A percentile compares a stretch with the other conserved stretches of the same genome.
Conservation (phyloP, 106 monocot genomes). For the Dactylorhiza incarnata region DNA sequence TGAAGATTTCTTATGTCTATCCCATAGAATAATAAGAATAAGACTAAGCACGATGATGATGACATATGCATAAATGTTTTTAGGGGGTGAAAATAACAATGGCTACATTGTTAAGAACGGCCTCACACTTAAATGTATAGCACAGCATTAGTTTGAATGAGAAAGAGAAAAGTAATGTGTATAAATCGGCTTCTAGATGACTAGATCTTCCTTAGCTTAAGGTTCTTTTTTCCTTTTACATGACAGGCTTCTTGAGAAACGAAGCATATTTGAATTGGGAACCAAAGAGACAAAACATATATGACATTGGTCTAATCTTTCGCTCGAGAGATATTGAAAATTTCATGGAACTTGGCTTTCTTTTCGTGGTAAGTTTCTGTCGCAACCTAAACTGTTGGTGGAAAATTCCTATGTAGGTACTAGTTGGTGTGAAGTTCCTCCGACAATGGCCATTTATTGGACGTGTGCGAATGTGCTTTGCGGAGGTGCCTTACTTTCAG, state of each 20-base stretch:
- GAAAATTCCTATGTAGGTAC: constrained; percentile 33
- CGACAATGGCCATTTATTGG: constrained; percentile 76
- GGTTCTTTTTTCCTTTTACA: background rate
- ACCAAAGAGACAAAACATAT: background rate
- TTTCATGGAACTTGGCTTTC: background rate
- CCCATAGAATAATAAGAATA: background rate
- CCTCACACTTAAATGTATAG: background rate
- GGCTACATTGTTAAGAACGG: background rate
- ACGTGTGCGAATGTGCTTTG: constrained; percentile 78
- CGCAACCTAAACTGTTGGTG: background rate
- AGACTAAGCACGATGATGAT: background rate
- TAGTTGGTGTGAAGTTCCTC: constrained; percentile 91
- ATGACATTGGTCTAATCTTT: background rate
- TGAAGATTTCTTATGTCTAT: background rate
- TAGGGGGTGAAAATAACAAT: background rate
- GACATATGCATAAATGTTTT: background rate
- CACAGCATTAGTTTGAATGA: background rate
- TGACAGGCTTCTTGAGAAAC: background rate
- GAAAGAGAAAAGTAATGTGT: background rate
- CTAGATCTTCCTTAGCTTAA: background rate
- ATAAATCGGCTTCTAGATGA: background rate
- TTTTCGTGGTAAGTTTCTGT: background rate
- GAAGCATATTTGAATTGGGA: background rate
- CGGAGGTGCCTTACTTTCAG: constrained; percentile 88
- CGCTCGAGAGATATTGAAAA: background rate